Evolutionary conservation across 441 rosid genomes (phyloP), one percentile per base, ranked within the genome.

Genomic region (Arabidopsis lyrata): DNA sequence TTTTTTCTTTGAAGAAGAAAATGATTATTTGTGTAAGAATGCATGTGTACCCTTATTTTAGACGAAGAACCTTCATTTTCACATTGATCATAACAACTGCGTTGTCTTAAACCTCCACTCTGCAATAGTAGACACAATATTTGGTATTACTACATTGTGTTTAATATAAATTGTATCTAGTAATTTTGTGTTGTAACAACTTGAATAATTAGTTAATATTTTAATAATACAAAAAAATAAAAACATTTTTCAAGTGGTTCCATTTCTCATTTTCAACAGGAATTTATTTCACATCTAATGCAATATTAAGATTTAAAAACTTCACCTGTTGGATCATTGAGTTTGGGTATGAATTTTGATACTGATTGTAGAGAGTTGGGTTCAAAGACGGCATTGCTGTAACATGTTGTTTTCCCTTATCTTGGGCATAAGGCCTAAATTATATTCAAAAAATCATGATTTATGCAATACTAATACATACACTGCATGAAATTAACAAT

Each of bases 371-470:
- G 53, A 65, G 44, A 65, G 8, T 65, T 65, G 72, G 53, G 44
- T 64, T 56, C 56, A 47, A 14, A 45, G 60, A 31, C 24, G 66
- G 16, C 44, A 20, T 57, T 36, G 44, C 53, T 48, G 66, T 47
- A 38, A 57, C 39, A 47, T 35, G 66, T 36, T 66, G 66, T 48
- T 57, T 74, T 31, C 77, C 77, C 16, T 74, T 73, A 1, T 73
- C 52, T 66, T 57, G 60, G 48, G 53, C 27, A 55, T 29, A 66
- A 5, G 41, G 53, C 53, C 59, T 66, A 48, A 13, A 65, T 65
- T 35, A 14, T 22, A 54, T 4, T 1, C 2, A 35, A 7, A 11
- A 16, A n/a, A 27, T 0, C 11, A 35, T 55, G 50, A 35, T 24
- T 24, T 45, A 56, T 31, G 38, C 16, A 72, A 16, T 39, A 71